Evolutionary conservation across 306 rosid genomes (phyloP).

Genomic region (Gleditsia sinensis): DNA sequence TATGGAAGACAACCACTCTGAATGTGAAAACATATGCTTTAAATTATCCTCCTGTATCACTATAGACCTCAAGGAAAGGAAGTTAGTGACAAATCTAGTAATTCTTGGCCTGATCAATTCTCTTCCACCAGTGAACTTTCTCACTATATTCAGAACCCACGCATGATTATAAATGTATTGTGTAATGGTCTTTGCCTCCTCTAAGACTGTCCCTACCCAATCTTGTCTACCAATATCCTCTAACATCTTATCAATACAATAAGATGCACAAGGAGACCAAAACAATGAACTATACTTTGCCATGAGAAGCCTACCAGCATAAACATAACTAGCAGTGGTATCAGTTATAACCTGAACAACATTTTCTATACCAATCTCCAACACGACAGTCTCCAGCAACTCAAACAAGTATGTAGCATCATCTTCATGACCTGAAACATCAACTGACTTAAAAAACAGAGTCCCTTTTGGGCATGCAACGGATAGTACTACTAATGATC

Average conservation of each 20-base stretch:
- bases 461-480: conserved; percentile 61
- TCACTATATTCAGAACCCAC: conserved; percentile 57
- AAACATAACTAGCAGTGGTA: conserved; percentile 52
- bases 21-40: conserved; percentile 64
- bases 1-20: conserved; percentile 66
- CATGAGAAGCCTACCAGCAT: conserved; percentile 66
- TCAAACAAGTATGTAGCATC: conserved; percentile 56
- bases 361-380: conserved; percentile 72
- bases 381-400: conserved; percentile 57
- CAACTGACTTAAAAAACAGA: conserved; percentile 58
- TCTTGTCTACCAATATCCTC: conserved; percentile 69
- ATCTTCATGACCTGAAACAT: conserved; percentile 60
- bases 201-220: conserved; percentile 60
- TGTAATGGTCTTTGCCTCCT: conserved; percentile 63
- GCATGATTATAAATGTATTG: conserved; percentile 54
- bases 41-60: conserved; percentile 63
- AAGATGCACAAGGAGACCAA: conserved; percentile 78
- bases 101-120: conserved; percentile 66
- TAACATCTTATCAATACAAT: conserved; percentile 65
- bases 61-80: conserved; percentile 69
- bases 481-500: conserved; percentile 57
- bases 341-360: conserved; percentile 77
- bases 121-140: conserved; percentile 62
- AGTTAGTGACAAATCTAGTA: conserved; percentile 52
- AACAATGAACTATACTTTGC: conserved; percentile 65